Evolutionary conservation across 2,329 filamentous ascomycete species (phyloP), one percentile per base, ranked within the genome.

Genomic region (Talaromyces sp.): DNA sequence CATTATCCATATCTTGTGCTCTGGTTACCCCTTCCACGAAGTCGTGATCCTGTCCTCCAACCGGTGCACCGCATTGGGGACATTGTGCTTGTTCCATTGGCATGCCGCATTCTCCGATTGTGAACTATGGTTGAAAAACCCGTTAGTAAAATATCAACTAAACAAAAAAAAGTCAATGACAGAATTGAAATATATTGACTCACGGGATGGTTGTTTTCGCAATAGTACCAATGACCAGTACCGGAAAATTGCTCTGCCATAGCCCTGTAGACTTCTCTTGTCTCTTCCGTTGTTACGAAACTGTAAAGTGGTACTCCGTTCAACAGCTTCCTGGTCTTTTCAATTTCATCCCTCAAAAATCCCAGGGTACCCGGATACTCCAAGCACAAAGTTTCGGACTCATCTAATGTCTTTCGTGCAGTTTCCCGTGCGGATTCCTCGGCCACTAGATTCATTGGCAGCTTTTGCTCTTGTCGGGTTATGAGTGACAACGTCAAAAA

Each of bases 231-330:
- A 62, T 79, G 77, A 0, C 86, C 85, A 0, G 80, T 84, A 0
- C 81, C 80, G 0, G 56, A 63, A 44, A 85, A 81, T 62, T 82
- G 81, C 0, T 53, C 59, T 0, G 78, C 69, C 83, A 87, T 86
- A 2, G 84, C 84, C 0, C 63, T 58, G 55, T 81, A 77, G 2
- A 85, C 77, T 0, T 74, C 77, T 32, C 75, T 75, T 69, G 82
- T 78, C 72, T 88, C 84, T 1, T 80, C 77, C 7, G 73, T 76
- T 0, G 77, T 81, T 17, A 86, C 78, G 15, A 51, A 53, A 39
- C 33, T 60, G 47, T 65, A 61, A 30, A 65, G 62, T 3, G 55
- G 36, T 19, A 55, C 57, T 4, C 60, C 64, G 15, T 58, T 32
- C 3, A 62, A 36, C 4, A 58, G 25, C 25, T 22, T 13, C 10